Conservation (phyloP, 805 yeast genomes). For the Starmerella kuoi region DNA sequence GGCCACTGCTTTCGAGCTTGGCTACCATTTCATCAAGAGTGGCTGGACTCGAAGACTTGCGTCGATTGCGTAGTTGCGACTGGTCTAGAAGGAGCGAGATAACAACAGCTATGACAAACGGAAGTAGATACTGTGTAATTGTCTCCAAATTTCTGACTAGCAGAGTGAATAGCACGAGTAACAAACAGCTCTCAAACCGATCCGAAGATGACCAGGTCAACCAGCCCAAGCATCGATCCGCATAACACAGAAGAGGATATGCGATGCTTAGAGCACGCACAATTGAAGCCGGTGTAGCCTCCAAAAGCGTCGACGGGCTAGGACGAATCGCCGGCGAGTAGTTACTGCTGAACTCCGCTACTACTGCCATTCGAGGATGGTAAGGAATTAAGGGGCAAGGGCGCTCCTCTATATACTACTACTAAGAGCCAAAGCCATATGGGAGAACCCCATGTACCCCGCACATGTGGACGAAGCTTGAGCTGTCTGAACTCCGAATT, state of each 20-base stretch:
- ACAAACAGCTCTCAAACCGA: constrained; percentile 56
- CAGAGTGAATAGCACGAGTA: constrained; percentile 44
- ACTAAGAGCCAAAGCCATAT: no score
- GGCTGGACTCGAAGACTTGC: constrained; percentile 50
- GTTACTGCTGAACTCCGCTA: constrained; percentile 11
- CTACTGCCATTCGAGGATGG: constrained; percentile 8
- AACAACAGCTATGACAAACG: constrained; percentile 39
- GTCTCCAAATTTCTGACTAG: constrained; percentile 65
- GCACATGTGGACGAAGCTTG: no score
- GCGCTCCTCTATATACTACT: no score
- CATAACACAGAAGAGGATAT: constrained; percentile 70
- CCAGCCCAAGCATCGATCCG: constrained; percentile 56
- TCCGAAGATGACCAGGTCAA: constrained; percentile 89
- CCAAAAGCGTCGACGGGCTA: constrained; percentile 65
- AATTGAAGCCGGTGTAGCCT: constrained; percentile 84
- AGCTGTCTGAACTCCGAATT: no score
- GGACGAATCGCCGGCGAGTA: constrained; percentile 30
- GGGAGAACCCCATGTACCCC: not conserved
- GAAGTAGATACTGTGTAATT: constrained; percentile 62
- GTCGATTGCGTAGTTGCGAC: constrained; percentile 34
- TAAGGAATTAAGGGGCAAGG: no score
- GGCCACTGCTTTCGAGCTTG: constrained; percentile 58
- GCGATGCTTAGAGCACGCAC: constrained; percentile 70
- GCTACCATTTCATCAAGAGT: constrained; percentile 79
- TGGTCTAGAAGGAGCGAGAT: constrained; percentile 22